phyloP scores from a whole-genome alignment of 2,329 filamentous ascomycete genomes.

The Colletotrichum cereale region DNA sequence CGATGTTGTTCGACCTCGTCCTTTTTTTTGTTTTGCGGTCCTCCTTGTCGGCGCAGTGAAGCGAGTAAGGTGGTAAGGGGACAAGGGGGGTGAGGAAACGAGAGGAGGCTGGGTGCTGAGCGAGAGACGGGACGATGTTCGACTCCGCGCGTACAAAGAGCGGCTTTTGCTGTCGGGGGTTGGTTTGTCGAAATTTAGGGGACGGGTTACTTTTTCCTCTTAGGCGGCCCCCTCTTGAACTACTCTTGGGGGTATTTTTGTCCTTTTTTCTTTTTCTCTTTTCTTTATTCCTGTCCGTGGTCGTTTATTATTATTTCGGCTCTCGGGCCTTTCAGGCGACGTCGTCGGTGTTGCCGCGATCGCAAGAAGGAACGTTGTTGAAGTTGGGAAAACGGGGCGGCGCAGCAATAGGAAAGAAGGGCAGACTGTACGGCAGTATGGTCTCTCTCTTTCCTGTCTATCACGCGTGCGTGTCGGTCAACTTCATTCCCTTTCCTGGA shows the following conservation, averaged over 20 bases:
- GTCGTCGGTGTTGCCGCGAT: slow-evolving; percentile 4
- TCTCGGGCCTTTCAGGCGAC: slow-evolving; percentile 16
- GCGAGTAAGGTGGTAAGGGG: slow-evolving; percentile 36
- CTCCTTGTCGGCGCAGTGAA: slow-evolving; percentile 38
- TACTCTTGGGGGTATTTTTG: background rate
- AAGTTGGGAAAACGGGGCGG: slow-evolving; percentile 7
- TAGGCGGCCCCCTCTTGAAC: slow-evolving; percentile 24
- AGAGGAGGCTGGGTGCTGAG: slow-evolving; percentile 34
- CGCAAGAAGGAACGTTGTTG: slow-evolving; percentile 9
- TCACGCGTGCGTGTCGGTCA: slow-evolving; percentile 17
- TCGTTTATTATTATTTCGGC: slow-evolving; percentile 32
- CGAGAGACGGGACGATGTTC: slow-evolving; percentile 33
- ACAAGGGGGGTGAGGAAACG: slow-evolving; percentile 36
- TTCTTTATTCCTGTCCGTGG: slow-evolving; percentile 16
- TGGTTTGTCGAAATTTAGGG: slow-evolving; percentile 36
- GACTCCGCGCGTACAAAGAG: slow-evolving; percentile 35
- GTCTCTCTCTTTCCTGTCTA: background rate
- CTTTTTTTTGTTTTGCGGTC: slow-evolving; percentile 52
- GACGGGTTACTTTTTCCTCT: slow-evolving; percentile 18
- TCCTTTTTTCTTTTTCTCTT: background rate
- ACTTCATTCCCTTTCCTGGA: slow-evolving; percentile 27
- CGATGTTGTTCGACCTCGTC: slow-evolving; percentile 52
- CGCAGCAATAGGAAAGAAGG: background rate
- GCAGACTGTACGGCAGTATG: background rate
- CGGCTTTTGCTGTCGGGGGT: slow-evolving; percentile 37